Evolutionary conservation across 257 asterid species (phyloP).

Genomic region (Thymus mandschuricus): DNA sequence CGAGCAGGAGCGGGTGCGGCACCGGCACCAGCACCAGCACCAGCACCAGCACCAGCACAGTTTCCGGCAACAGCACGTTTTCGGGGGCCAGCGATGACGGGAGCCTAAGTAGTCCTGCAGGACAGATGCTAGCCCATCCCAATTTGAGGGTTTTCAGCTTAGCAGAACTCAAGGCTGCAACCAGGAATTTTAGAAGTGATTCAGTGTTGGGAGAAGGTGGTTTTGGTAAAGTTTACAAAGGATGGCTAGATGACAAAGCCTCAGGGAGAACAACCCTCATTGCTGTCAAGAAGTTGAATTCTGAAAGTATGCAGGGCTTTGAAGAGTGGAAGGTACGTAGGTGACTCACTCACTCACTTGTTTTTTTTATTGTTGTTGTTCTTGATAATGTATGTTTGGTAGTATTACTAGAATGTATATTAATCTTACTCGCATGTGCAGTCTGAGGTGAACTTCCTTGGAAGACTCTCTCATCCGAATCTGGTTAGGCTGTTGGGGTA

Average conservation of each 20-base stretch:
- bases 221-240: conserved; percentile 89
- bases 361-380: neutral
- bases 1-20: conserved; percentile 36
- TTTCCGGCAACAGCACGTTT: conserved; percentile 38
- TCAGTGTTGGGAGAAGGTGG: conserved; percentile 94
- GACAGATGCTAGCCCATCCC: conserved; percentile 60
- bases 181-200: conserved; percentile 72
- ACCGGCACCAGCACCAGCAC: conserved; percentile 27
- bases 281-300: conserved; percentile 82
- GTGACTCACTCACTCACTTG: neutral
- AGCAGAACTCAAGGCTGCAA: conserved; percentile 65
- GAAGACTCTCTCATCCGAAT: conserved; percentile 79
- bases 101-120: neutral
- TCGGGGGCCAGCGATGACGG: conserved; percentile 35
- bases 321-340: conserved; percentile 77
- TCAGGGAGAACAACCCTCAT: conserved; percentile 43
- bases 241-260: conserved; percentile 75
- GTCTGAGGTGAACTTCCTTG: conserved; percentile 89
- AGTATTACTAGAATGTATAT: too few species aligned
- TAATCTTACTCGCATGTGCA: conserved; percentile 24
- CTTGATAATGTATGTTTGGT: too few species aligned
- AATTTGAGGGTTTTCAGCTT: conserved; percentile 63
- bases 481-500: conserved; percentile 86
- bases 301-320: conserved; percentile 74
- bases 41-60: conserved; percentile 19